A percentile compares a stretch with the other conserved stretches of the same genome.
Evolutionary conservation across 768 basidiomycete genomes (phyloP).

Genomic region (Chalciporus chontae): DNA sequence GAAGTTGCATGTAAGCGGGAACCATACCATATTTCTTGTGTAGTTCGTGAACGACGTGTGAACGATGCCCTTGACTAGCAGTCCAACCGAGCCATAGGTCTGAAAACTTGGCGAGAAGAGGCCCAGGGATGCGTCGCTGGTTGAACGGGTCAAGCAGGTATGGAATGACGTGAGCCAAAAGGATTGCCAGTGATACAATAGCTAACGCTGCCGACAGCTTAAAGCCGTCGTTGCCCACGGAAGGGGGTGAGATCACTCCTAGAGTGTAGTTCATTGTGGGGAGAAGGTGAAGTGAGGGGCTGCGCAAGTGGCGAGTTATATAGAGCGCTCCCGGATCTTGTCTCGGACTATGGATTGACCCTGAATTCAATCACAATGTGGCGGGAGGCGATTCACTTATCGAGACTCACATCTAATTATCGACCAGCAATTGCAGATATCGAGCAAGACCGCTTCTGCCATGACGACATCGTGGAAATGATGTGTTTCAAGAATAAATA

Average conservation of each 20-base stretch:
- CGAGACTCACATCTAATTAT: too few species aligned
- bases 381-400: too few species aligned
- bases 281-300: not conserved
- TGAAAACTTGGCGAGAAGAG: conserved; percentile 65
- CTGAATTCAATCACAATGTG: too few species aligned
- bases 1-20: not conserved
- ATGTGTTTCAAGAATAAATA: too few species aligned
- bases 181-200: conserved; percentile 15
- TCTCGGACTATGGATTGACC: too few species aligned
- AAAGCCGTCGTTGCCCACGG: not conserved
- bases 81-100: conserved; percentile 71
- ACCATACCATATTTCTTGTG: conserved; percentile 70
- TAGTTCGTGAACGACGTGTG: conserved; percentile 66
- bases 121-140: conserved; percentile 66
- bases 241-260: conserved; percentile 7
- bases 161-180: conserved; percentile 35
- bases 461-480: too few species aligned
- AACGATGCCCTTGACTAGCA: conserved; percentile 67
- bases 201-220: conserved; percentile 8
- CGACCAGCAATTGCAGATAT: too few species aligned
- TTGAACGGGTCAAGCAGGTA: conserved; percentile 58
- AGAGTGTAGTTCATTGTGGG: conserved; percentile 16
- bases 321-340: conserved; percentile 4
- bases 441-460: too few species aligned
- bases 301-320: not conserved